phyloP scores from a whole-genome alignment of 192 early-diverging fungal species.

The Coemansia sp. region DNA sequence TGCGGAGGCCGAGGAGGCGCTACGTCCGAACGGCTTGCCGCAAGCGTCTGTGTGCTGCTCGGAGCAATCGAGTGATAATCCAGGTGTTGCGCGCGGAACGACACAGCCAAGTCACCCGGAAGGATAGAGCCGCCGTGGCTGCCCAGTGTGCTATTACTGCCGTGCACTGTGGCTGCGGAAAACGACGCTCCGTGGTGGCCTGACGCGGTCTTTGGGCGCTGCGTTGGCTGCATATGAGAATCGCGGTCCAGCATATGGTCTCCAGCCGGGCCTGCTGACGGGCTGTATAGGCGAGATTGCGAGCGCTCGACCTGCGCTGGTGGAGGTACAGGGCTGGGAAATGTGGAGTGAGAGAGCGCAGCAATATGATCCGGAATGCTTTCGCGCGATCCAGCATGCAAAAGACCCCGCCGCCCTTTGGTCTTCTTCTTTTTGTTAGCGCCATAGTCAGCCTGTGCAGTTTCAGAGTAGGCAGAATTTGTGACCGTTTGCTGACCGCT shows the following conservation, averaged over 20 bases:
- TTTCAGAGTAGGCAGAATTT: background rate
- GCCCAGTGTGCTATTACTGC: conserved; percentile 23
- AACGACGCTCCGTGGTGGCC: conserved; percentile 5
- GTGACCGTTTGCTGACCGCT: conserved; percentile 4
- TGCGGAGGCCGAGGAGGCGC: conserved; percentile 18
- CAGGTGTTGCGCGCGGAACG: conserved; percentile 12
- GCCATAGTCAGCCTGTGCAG: background rate
- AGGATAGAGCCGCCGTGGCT: conserved; percentile 7
- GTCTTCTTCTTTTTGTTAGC: conserved; percentile 22
- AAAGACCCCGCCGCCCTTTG: conserved; percentile 32
- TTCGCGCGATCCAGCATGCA: conserved; percentile 41
- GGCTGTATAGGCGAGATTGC: conserved; percentile 24
- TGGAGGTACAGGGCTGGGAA: conserved; percentile 44
- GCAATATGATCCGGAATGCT: conserved; percentile 50
- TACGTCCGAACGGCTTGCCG: conserved; percentile 11
- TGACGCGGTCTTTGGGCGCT: conserved; percentile 46
- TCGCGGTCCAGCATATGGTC: conserved; percentile 16
- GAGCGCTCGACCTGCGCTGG: conserved; percentile 33
- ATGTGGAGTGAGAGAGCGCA: conserved; percentile 53
- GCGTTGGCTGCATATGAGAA: conserved; percentile 10
- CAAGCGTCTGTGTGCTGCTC: conserved; percentile 1
- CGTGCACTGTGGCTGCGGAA: conserved; percentile 4
- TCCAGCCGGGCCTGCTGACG: conserved; percentile 4
- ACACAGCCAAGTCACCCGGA: conserved; percentile 1
- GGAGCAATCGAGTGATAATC: background rate